Evolutionary conservation across 257 asterid genomes (phyloP).

Genomic region (Salvia splendens): DNA sequence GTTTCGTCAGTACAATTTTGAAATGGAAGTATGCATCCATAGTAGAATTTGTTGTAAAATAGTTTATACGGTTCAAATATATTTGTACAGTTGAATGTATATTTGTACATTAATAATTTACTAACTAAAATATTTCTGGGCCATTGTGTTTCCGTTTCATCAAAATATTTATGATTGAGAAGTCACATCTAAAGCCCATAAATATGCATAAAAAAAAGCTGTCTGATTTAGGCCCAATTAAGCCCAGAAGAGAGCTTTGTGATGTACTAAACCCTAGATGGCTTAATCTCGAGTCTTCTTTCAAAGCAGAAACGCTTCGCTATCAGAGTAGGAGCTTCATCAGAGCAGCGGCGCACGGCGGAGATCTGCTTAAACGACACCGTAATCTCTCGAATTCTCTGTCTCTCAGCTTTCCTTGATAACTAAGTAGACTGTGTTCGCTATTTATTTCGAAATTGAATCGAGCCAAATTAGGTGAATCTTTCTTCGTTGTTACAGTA

Average conservation of each 20-base stretch:
- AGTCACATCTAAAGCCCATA: too few relatives aligned
- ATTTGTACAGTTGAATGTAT: too few relatives aligned
- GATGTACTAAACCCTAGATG: conserved; percentile 40
- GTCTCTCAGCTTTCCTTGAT: not conserved
- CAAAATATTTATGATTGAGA: too few relatives aligned
- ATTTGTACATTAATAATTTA: too few relatives aligned
- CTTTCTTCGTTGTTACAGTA: conserved; percentile 25
- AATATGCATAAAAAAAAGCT: not conserved
- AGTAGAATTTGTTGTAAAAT: too few relatives aligned
- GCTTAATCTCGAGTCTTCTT: not conserved
- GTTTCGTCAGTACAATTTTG: too few relatives aligned
- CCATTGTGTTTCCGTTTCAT: too few relatives aligned
- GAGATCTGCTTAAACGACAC: conserved; percentile 30
- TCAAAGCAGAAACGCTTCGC: conserved; percentile 31
- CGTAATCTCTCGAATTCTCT: conserved; percentile 12
- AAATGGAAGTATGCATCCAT: too few relatives aligned
- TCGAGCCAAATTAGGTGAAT: not conserved
- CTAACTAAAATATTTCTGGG: too few relatives aligned
- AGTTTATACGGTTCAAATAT: too few relatives aligned
- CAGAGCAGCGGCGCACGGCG: conserved; percentile 16
- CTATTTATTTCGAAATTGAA: conserved; percentile 21
- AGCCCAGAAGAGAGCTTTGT: not conserved
- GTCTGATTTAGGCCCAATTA: conserved; percentile 11
- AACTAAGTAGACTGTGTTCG: not conserved
- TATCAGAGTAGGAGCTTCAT: conserved; percentile 22